A percentile compares a stretch with the other conserved stretches of the same genome.
Conservation (phyloP, 495 filamentous ascomycete species). For the Penicillium dipodomyicola region DNA sequence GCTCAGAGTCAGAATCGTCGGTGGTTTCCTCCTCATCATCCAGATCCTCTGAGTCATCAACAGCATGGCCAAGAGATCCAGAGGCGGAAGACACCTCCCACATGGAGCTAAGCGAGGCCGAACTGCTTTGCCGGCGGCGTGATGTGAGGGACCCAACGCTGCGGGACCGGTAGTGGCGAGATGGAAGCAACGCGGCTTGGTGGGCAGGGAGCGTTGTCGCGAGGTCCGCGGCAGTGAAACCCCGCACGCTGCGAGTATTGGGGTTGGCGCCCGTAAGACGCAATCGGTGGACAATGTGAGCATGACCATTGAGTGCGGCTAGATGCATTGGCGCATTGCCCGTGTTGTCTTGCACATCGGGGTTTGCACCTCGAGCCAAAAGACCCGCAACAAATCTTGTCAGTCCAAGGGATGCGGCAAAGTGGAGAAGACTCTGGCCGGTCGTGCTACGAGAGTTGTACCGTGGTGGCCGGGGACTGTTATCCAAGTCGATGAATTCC, state of each 20-base stretch:
- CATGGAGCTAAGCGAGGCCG: conserved; percentile 60
- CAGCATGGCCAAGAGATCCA: conserved; percentile 39
- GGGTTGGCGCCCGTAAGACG: conserved; percentile 71
- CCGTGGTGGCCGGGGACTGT: conserved; percentile 62
- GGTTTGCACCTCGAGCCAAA: conserved; percentile 74
- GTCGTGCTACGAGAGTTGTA: conserved; percentile 61
- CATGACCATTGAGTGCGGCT: conserved; percentile 72
- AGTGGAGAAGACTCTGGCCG: conserved; percentile 80
- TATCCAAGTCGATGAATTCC: conserved; percentile 74
- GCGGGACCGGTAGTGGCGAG: conserved; percentile 55
- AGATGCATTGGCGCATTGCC: conserved; percentile 84
- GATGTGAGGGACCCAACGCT: conserved; percentile 54
- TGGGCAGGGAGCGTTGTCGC: conserved; percentile 58
- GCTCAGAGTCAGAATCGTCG: conserved; percentile 38
- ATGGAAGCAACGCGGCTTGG: conserved; percentile 53
- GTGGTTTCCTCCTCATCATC: conserved; percentile 38
- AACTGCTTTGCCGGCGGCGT: conserved; percentile 65
- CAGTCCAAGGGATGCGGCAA: conserved; percentile 73
- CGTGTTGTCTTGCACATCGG: conserved; percentile 70
- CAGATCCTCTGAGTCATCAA: conserved; percentile 42
- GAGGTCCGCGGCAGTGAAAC: conserved; percentile 71
- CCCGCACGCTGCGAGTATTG: conserved; percentile 64
- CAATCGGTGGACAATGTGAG: conserved; percentile 72
- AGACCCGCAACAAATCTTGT: conserved; percentile 77
- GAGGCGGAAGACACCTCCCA: conserved; percentile 55